These are phyloP conservation scores for Ascochyta rabiei DNA, from an alignment of 2,329 filamentous ascomycete genomes.

Conservation along the genomic window DNA sequence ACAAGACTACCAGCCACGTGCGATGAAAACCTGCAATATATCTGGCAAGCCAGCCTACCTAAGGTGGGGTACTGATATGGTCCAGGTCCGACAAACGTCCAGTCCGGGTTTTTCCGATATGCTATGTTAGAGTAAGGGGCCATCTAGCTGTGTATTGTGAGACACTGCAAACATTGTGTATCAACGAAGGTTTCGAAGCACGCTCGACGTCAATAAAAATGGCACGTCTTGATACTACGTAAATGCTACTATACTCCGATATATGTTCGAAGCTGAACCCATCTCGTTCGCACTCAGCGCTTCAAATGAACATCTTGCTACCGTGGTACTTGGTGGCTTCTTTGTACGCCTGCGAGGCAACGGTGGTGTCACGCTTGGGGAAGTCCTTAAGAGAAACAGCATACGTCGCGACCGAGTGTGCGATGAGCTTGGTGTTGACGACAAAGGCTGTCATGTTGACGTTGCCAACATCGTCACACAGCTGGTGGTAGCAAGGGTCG, in stretches of 20 bases:
- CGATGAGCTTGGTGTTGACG: slow-evolving; percentile 49
- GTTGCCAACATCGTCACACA: slow-evolving; percentile 49
- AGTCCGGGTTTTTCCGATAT: no score
- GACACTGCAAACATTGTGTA: neutral
- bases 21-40: no score
- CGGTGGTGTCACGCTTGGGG: slow-evolving; percentile 35
- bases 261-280: neutral
- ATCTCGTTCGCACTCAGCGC: no score
- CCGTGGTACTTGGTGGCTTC: slow-evolving; percentile 41
- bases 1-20: no score
- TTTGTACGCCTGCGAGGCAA: slow-evolving; percentile 27
- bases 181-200: neutral
- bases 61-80: no score
- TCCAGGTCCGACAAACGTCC: no score
- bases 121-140: no score
- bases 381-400: slow-evolving; percentile 45
- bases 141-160: neutral
- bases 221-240: neutral
- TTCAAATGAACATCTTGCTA: slow-evolving; percentile 42
- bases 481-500: slow-evolving; percentile 50
- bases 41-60: no score
- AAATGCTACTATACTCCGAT: neutral
- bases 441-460: slow-evolving; percentile 48
- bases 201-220: no score
- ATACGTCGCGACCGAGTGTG: slow-evolving; percentile 47